Base-by-base conservation (phyloP, 768 basidiomycete species). In the Kwoniella sp. region DNA sequence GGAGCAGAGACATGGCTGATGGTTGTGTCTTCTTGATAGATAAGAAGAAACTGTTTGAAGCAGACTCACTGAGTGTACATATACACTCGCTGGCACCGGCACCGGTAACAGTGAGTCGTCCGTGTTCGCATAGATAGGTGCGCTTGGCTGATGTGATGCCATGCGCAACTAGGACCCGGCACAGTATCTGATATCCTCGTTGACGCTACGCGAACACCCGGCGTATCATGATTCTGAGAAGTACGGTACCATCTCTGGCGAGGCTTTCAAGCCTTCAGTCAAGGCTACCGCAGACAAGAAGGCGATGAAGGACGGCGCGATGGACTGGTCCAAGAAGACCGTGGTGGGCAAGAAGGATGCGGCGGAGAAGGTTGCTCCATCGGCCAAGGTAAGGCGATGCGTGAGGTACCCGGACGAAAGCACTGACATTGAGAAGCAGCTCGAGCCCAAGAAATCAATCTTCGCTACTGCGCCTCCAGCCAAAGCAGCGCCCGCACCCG, bases 231-330 rank as follows among this genome's bases (percentile, higher is more conserved):
- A 64, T 26, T 50, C 59, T 4, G 6, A 19, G 12, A 34, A 52
- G n/a, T 70, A 70, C 41, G 65, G 63, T 4, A 65, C 63, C 4
- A 70, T 67, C 52, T 56, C 58, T 3, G 68, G 68, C 3, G 56
- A 60, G 20, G 52, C 45, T 0, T 58, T 66, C 34, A 42, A 36
- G n/a, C n/a, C 60, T 33, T 17, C 33, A 26, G 26, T 22, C 5
- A 12, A 38, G 4, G 19, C 8, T 15, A 27, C 42, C 19, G 46
- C 19, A 1, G 38, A 36, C 19, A 56, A 43, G 33, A 58, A 56
- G 28, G 23, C 45, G 29, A 55, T 68, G 53, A 65, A 63, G 46
- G 64, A 67, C 53, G 68, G 68, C 6, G 60, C 31, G 14, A 70
- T 70, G 61, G 47, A 60, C 31, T 69, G 46, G 55, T 53, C 42